phyloP scores from a whole-genome alignment of 495 filamentous ascomycete species.

The Halenospora varia region DNA sequence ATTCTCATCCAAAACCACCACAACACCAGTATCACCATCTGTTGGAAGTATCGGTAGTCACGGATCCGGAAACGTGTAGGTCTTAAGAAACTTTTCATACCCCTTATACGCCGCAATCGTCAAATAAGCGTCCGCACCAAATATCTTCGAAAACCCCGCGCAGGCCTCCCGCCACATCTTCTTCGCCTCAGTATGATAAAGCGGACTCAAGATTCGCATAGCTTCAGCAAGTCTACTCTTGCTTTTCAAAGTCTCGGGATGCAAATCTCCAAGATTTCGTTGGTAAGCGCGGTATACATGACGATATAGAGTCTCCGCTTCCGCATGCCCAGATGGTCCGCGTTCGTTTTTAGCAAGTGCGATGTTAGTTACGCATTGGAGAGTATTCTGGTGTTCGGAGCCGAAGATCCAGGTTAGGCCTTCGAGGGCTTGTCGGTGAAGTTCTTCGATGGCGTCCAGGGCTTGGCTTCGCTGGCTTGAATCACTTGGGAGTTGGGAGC shows the following conservation, averaged over 20 bases:
- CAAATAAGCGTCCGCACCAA: slow-evolving; percentile 3
- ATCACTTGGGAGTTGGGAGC: not conserved
- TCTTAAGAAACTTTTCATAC: slow-evolving; percentile 6
- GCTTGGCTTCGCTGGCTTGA: not conserved
- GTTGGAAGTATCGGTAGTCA: not conserved
- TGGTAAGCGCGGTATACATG: not conserved
- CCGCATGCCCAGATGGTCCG: not conserved
- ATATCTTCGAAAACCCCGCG: slow-evolving; percentile 2
- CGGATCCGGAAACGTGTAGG: not conserved
- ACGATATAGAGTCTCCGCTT: not conserved
- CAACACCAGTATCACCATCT: too few species aligned
- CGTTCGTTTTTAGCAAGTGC: slow-evolving; percentile 2
- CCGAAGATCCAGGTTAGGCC: slow-evolving; percentile 12
- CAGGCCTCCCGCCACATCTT: slow-evolving; percentile 12
- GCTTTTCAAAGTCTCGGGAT: slow-evolving; percentile 11
- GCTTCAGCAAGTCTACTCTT: slow-evolving; percentile 7
- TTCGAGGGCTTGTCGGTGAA: slow-evolving; percentile 1
- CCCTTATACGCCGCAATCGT: slow-evolving; percentile 1
- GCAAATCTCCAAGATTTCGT: slow-evolving; percentile 4
- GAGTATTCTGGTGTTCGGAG: slow-evolving; percentile 10
- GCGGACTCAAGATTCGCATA: not conserved
- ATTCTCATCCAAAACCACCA: not conserved
- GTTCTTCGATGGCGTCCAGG: slow-evolving; percentile 3
- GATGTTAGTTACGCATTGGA: slow-evolving; percentile 1
- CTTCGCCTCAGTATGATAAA: slow-evolving; percentile 1